Conservation (phyloP, 805 yeast species). For the Komagataella pseudopastoris region DNA sequence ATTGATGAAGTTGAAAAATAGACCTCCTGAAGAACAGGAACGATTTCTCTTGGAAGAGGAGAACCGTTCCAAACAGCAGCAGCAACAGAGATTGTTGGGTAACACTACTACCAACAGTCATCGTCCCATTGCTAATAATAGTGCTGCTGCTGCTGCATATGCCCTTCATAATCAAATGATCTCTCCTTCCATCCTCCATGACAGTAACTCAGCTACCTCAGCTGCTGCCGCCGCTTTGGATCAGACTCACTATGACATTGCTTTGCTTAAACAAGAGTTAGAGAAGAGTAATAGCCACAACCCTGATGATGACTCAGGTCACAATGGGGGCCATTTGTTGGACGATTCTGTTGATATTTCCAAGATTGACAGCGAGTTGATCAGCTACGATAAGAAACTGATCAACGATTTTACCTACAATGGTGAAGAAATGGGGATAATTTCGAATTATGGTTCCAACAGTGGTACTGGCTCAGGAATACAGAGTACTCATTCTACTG, state of each 20-base stretch:
- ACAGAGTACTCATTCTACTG: neutral
- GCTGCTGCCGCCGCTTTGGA: neutral
- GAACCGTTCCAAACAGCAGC: neutral
- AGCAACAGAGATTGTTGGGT: neutral
- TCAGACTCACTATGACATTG: neutral
- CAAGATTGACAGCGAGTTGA: conserved; percentile 1
- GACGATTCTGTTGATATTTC: neutral
- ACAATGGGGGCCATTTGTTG: neutral
- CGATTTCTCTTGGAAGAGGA: neutral
- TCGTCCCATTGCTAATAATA: neutral
- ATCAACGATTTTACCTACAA: neutral
- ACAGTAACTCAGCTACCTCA: neutral
- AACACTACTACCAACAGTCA: neutral
- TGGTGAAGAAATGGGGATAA: neutral
- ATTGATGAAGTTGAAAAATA: conserved; percentile 1
- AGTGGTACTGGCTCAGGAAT: neutral
- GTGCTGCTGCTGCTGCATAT: neutral
- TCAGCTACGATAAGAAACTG: conserved; percentile 1
- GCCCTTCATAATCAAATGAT: neutral
- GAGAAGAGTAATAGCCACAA: neutral
- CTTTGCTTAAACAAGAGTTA: neutral
- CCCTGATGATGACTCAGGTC: neutral
- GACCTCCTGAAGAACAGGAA: neutral
- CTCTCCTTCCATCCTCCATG: neutral
- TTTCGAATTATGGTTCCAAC: neutral